Evolutionary conservation across 306 rosid genomes (phyloP), one percentile per base, ranked within the genome.

Genomic region (Cicer cuneatum): DNA sequence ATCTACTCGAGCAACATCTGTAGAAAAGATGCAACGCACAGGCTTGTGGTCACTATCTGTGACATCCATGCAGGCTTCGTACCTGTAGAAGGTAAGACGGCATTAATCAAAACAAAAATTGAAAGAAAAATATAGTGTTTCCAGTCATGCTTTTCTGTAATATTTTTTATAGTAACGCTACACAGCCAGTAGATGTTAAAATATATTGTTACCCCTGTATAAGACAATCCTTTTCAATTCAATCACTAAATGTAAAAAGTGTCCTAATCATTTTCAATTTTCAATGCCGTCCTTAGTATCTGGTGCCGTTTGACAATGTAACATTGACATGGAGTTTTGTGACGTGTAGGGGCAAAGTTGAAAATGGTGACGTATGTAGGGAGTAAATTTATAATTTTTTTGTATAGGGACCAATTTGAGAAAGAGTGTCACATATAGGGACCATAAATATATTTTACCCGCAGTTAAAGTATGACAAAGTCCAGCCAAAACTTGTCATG

Each of bases 21-120:
- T 86, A 43, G 86, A 66, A 78, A 94, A 91, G 74, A 94, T 84
- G 87, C 94, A 90, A 60, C 97, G 96, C 74, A 94, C 98, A 21
- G 98, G 98, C 83, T 94, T 94, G 85, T 94, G 98, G 80, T 94
- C 98, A 73, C 98, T 94, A 83, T 91, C 97, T 3, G 97, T 90
- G 83, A 94, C 97, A 83, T 90, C 97, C 98, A 91, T 91, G 86
- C 96, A 90, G 56, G 96, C 98, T 64, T 94, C 95, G 4, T 94
- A 94, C 91, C 98, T 94, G 45, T 80, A 66, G 60, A 80, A 80
- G 37, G 71, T 64, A 64, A 69, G 69, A 76, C 29, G 79, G 13
- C 71, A 61, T 49, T 45, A 47, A 69, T 57, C 21, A 57, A 73
- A 77, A 46, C 19, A 46, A 69, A 69, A 57, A 43, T 53, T 51